Evolutionary conservation across 179 eudicot species (phyloP).

Genomic region (Gypsophila paniculata): DNA sequence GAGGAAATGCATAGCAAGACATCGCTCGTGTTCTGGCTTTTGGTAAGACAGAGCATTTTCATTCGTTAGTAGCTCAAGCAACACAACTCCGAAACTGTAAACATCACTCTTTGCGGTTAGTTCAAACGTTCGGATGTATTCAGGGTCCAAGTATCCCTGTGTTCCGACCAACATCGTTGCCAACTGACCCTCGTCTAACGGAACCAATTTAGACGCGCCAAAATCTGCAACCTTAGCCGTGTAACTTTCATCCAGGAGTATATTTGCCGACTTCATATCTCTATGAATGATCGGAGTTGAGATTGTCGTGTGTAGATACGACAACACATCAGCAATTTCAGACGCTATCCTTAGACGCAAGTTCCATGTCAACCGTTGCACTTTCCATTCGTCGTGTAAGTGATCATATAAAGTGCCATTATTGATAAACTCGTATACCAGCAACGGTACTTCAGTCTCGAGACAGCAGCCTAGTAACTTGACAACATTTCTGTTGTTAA

Average conservation of each 20-base stretch:
- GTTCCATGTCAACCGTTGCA: constrained; percentile 12
- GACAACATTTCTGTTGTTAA: constrained; percentile 23
- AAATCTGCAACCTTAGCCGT: constrained; percentile 28
- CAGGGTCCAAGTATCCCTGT: constrained; percentile 22
- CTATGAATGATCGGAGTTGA: constrained; percentile 22
- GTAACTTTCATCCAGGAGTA: constrained; percentile 19
- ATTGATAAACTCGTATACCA: constrained; percentile 23
- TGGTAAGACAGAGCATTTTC: constrained; percentile 19
- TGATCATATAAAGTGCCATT: constrained; percentile 25
- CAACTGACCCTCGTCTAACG: constrained; percentile 15
- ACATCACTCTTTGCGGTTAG: constrained; percentile 23
- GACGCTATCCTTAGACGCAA: constrained; percentile 18
- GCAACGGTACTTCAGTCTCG: constrained; percentile 22
- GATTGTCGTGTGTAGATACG: constrained; percentile 21
- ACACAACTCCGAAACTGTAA: neutral
- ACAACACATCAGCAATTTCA: constrained; percentile 22
- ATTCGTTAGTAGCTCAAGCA: constrained; percentile 20
- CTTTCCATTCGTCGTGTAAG: constrained; percentile 13
- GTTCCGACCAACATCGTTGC: constrained; percentile 25
- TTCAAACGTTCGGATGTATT: constrained; percentile 23
- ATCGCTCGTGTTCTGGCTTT: constrained; percentile 22
- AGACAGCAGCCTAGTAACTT: constrained; percentile 23
- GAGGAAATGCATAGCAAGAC: constrained; percentile 25
- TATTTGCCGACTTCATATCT: constrained; percentile 21
- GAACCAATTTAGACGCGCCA: constrained; percentile 25